A percentile compares a stretch with the other conserved stretches of the same genome.
These are phyloP conservation scores for Lasiosphaeriaceae sp. DNA, from an alignment of 495 filamentous ascomycete genomes.

Conservation along the genomic window DNA sequence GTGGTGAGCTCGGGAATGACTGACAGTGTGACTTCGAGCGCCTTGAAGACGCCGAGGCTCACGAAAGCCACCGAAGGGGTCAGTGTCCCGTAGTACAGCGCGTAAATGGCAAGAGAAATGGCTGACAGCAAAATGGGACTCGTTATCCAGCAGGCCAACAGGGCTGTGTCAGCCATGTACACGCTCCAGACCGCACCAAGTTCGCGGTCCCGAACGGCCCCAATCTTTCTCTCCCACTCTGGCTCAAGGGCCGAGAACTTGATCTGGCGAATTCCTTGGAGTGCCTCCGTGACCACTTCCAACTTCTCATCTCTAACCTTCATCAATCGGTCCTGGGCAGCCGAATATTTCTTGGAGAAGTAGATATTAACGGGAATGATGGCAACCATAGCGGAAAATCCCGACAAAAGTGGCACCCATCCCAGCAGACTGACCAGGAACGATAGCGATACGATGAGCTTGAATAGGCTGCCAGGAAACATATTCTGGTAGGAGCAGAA, in stretches of 20 bases:
- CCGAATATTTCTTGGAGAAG: conserved; percentile 61
- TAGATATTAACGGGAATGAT: conserved; percentile 67
- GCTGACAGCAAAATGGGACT: conserved; percentile 72
- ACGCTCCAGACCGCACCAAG: conserved; percentile 61
- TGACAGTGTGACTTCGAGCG: conserved; percentile 65
- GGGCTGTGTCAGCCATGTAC: conserved; percentile 56
- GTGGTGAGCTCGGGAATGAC: conserved; percentile 72
- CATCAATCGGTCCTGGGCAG: conserved; percentile 70
- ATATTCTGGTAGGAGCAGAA: conserved; percentile 63
- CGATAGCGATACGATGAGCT: conserved; percentile 58
- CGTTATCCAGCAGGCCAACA: conserved; percentile 66
- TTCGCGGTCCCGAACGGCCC: conserved; percentile 61
- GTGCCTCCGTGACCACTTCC: conserved; percentile 71
- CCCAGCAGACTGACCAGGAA: conserved; percentile 71
- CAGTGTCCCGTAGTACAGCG: conserved; percentile 56
- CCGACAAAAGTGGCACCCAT: conserved; percentile 65
- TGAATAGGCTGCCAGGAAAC: conserved; percentile 58
- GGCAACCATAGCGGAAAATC: conserved; percentile 59
- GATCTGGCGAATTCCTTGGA: conserved; percentile 82
- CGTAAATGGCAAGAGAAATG: conserved; percentile 65
- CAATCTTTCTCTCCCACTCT: conserved; percentile 75
- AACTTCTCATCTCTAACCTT: conserved; percentile 75
- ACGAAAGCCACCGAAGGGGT: conserved; percentile 79
- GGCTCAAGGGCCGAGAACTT: conserved; percentile 82
- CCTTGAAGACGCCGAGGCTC: conserved; percentile 67